Evolutionary conservation across 1,139 yeast genomes (phyloP), one percentile per base, ranked within the genome.

Genomic region (Saccharomyces hybrid): DNA sequence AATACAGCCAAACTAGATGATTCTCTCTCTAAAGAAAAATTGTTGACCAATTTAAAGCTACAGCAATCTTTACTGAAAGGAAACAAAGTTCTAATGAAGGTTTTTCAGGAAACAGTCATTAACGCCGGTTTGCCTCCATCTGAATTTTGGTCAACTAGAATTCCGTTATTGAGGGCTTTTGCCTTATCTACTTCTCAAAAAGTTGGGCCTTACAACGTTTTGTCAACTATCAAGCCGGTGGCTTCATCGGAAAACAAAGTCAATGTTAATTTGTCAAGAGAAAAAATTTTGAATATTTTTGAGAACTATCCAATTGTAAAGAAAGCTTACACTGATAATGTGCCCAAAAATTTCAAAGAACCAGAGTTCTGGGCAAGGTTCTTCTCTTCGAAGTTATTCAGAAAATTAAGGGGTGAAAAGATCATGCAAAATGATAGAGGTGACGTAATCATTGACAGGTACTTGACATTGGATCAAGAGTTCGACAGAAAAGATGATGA

Each of bases 311-410:
- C 99, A 0, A 81, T 91, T 41, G 95, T 93, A n/a, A 82, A 88
- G 57, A 84, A 81, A 59, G 98, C 98, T 0, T 93, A 86, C 66
- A 83, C 82, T 59, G 99, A 93, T 57, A 82, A 84, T 57, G 99
- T 95, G 1, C 99, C 99, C 0, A 84, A 85, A 59, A 68, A 69
- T 50, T 78, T 93, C 57, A 79, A 81, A 52, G 98, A 91, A 69
- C 93, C 95, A 42, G 96, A 88, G 65, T 93, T 93, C 63, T 93
- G 99, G 99, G 87, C 96, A n/a, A 76, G 98, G 58, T 95, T 93
- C 66, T 93, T 93, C 75, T 84, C 88, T 63, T 89, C 97, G 1
- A 85, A 90, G 63, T 73, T 93, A 57, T 93, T 91, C 67, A 78
- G 97, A 63, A 81, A 93, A 64, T 75, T 93, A 47, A 79, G 97